These are phyloP conservation scores for Lodderomyces metapsilosis DNA, from an alignment of 1,139 yeast species.

Conservation along the genomic window DNA sequence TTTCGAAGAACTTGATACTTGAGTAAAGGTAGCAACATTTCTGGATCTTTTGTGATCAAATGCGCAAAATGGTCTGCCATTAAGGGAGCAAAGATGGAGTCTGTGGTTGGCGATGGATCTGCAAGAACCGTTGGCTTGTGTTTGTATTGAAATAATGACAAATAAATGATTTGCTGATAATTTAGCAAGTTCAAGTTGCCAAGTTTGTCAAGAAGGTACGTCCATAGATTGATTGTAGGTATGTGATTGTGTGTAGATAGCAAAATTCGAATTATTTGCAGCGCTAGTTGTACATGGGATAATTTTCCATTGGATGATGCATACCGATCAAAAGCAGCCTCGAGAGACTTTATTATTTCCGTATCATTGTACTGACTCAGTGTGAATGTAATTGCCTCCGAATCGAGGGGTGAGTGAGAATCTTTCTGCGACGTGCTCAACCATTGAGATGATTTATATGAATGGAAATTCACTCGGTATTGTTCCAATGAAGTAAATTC, in stretches of 20 bases:
- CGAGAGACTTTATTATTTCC: conserved; percentile 20
- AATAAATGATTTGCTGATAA: conserved; percentile 29
- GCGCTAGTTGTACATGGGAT: conserved; percentile 24
- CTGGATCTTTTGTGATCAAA: conserved; percentile 27
- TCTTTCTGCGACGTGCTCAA: conserved; percentile 28
- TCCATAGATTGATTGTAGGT: conserved; percentile 26
- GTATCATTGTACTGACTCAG: conserved; percentile 10
- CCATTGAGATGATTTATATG: conserved; percentile 33
- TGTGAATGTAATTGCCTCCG: conserved; percentile 3
- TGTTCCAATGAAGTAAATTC: conserved; percentile 20
- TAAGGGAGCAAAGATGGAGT: conserved; percentile 9
- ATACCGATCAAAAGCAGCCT: conserved; percentile 18
- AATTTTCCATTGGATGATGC: conserved; percentile 10
- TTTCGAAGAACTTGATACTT: conserved; percentile 24
- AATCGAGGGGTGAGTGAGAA: conserved; percentile 5
- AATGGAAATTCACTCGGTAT: conserved; percentile 13
- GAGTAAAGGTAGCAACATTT: conserved; percentile 26
- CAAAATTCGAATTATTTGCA: conserved; percentile 20
- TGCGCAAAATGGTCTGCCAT: conserved; percentile 23
- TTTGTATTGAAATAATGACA: conserved; percentile 23
- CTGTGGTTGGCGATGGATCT: conserved; percentile 9
- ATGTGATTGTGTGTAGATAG: conserved; percentile 19
- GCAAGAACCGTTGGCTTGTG: conserved; percentile 23
- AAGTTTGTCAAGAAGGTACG: conserved; percentile 26
- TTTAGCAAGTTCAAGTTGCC: conserved; percentile 21